These are phyloP conservation scores for Globisporangium mamillatum DNA, from an alignment of 352 stramenopile genomes.

Conservation along the genomic window DNA sequence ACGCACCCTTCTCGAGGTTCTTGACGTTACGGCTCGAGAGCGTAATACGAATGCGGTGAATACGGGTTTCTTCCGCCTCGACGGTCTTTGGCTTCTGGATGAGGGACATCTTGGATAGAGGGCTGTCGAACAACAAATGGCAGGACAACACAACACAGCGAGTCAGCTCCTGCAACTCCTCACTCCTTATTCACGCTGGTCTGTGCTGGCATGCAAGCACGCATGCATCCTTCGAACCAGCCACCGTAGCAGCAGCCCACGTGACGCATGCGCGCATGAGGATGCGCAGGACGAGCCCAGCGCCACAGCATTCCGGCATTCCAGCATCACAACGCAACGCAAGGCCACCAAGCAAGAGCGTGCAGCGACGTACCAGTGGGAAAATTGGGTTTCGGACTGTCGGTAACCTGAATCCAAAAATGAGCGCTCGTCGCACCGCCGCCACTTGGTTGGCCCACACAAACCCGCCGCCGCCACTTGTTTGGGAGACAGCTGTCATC, in stretches of 20 bases:
- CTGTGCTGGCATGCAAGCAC: background rate
- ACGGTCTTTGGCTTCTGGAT: conserved; percentile 87
- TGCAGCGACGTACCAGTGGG: conserved; percentile 54
- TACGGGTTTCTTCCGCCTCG: conserved; percentile 81
- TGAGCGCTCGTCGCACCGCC: conserved; percentile 15
- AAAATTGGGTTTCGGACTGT: conserved; percentile 71
- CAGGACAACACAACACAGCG: background rate
- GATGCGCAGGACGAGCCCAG: background rate
- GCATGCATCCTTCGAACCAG: background rate
- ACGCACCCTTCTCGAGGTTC: conserved; percentile 96
- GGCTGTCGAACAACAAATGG: conserved; percentile 29
- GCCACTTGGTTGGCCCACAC: conserved; percentile 9
- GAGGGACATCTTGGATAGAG: conserved; percentile 89
- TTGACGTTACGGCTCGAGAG: conserved; percentile 99
- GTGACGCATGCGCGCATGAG: background rate
- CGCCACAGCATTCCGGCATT: background rate
- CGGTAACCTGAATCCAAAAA: conserved; percentile 92
- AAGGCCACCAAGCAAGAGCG: conserved; percentile 3
- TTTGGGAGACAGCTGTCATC: background rate
- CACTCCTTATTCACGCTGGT: background rate
- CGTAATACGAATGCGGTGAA: conserved; percentile 99
- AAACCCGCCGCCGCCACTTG: background rate
- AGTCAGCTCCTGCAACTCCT: conserved; percentile 1
- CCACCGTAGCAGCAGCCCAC: background rate
- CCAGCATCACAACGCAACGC: background rate